A percentile compares a stretch with the other conserved stretches of the same genome.
Conservation (phyloP, 2,329 filamentous ascomycete species). For the Macrophomina phaseolina region DNA sequence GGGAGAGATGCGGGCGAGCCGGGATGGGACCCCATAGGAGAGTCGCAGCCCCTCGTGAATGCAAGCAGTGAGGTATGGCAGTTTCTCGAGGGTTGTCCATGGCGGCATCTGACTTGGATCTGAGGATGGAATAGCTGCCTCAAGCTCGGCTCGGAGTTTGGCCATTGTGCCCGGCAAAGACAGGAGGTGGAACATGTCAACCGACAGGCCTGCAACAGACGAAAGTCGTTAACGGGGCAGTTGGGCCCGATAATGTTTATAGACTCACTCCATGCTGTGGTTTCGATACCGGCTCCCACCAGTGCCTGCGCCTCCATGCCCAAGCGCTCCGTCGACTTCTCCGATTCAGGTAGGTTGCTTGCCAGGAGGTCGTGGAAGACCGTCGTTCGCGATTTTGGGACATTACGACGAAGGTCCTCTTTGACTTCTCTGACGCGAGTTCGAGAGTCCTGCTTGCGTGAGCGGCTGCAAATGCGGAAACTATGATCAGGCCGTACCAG, state of each 20-base stretch:
- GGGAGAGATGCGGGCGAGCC: conserved; percentile 30
- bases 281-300: conserved; percentile 27
- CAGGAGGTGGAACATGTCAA: conserved; percentile 46
- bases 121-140: background rate
- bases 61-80: conserved; percentile 32
- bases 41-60: conserved; percentile 32
- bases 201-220: conserved; percentile 32
- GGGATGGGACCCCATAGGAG: conserved; percentile 25
- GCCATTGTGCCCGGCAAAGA: conserved; percentile 37
- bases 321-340: conserved; percentile 27
- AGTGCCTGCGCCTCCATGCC: conserved; percentile 25
- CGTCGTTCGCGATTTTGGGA: background rate
- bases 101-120: background rate
- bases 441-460: background rate
- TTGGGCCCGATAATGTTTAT: background rate
- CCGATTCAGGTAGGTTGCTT: conserved; percentile 19
- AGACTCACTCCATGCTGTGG: background rate
- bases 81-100: background rate
- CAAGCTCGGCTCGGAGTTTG: conserved; percentile 45
- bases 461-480: background rate
- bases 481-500: too few species aligned
- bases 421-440: conserved; percentile 9
- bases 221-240: conserved; percentile 19
- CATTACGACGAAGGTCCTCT: background rate
- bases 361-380: conserved; percentile 29